A percentile compares a stretch with the other conserved stretches of the same genome.
Evolutionary conservation across 345 rosid genomes (phyloP).

Genomic region (Eutrema heterophyllum): DNA sequence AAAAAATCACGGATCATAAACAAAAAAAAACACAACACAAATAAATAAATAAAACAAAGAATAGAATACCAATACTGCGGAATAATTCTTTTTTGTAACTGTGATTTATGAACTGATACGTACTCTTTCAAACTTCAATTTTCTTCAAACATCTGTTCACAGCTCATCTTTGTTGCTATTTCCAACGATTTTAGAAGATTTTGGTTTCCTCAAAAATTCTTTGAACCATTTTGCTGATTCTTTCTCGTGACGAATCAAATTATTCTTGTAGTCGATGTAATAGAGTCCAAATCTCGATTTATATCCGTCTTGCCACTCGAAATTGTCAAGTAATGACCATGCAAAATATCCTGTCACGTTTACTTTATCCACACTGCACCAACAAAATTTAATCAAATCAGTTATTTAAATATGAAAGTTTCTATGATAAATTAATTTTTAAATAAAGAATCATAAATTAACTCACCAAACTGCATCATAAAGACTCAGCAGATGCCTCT

Average conservation of each 20-base stretch:
- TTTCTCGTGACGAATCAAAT: slow-evolving; percentile 40
- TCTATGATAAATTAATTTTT: too few relatives aligned
- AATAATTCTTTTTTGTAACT: not conserved
- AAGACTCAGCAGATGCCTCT: too few relatives aligned
- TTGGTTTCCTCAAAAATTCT: slow-evolving; percentile 27
- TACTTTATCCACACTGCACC: too few relatives aligned
- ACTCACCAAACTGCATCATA: too few relatives aligned
- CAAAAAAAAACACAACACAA: not conserved
- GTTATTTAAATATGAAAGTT: too few relatives aligned
- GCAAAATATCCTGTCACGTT: too few relatives aligned
- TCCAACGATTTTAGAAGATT: not conserved
- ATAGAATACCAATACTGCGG: not conserved
- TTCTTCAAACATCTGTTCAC: not conserved
- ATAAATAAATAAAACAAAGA: not conserved
- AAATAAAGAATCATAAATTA: too few relatives aligned
- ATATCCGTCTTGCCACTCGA: slow-evolving; percentile 41
- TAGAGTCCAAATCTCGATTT: slow-evolving; percentile 41
- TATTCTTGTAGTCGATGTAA: slow-evolving; percentile 38
- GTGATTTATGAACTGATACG: not conserved
- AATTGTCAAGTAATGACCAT: too few relatives aligned
- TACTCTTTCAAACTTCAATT: not conserved
- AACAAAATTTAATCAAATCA: too few relatives aligned
- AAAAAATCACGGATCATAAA: too few relatives aligned
- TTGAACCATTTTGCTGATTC: slow-evolving; percentile 41
- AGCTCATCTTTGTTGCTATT: slow-evolving; percentile 3